Evolutionary conservation across 805 yeast genomes (phyloP).

Genomic region (Brettanomyces nanus): DNA sequence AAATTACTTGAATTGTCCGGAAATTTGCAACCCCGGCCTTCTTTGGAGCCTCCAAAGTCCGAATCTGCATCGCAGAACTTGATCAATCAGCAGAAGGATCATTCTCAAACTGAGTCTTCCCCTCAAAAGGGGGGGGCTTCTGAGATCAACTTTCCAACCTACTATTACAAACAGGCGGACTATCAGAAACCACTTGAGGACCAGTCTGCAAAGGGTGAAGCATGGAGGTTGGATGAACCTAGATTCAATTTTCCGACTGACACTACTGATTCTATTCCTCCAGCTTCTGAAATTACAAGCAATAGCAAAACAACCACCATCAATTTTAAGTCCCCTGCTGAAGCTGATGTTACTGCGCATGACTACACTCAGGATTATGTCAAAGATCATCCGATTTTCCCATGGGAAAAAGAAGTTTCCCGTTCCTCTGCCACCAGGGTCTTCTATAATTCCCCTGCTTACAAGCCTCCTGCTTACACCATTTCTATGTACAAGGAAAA

Average conservation of each 20-base stretch:
- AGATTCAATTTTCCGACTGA: conserved; percentile 12
- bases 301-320: background rate
- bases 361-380: conserved; percentile 17
- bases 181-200: conserved; percentile 7
- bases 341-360: background rate
- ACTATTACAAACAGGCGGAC: conserved; percentile 11
- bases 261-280: background rate
- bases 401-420: conserved; percentile 24
- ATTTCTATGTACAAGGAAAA: conserved; percentile 9
- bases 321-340: background rate
- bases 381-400: conserved; percentile 26
- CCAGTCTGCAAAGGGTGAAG: conserved; percentile 24
- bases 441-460: conserved; percentile 10
- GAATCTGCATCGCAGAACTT: background rate
- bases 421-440: conserved; percentile 11
- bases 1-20: conserved; percentile 16
- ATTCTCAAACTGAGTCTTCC: background rate
- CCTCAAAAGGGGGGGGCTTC: background rate
- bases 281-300: background rate
- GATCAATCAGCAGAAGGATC: background rate
- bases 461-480: conserved; percentile 10
- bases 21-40: conserved; percentile 13
- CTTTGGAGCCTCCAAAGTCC: background rate
- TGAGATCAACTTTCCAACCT: conserved; percentile 14
- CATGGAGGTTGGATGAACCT: conserved; percentile 22